Evolutionary conservation across 2,329 filamentous ascomycete genomes (phyloP).

Genomic region (Pseudogymnoascus sp.): DNA sequence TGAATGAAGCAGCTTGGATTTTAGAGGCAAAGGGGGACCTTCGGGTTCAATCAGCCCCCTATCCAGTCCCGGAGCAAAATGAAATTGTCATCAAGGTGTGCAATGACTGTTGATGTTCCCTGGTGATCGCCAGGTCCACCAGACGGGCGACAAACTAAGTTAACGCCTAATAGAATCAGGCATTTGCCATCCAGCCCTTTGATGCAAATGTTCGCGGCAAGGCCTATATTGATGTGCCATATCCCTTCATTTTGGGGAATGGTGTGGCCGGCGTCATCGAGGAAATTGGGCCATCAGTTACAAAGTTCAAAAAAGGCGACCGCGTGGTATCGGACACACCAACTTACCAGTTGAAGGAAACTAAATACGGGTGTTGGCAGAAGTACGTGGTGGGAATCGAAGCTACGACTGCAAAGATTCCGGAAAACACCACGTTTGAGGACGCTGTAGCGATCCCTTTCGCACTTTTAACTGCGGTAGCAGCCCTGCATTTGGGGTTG

Average conservation of each 20-base stretch:
- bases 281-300: slow-evolving; percentile 35
- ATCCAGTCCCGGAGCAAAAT: slow-evolving; percentile 26
- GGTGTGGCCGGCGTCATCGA: slow-evolving; percentile 48
- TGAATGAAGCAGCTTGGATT: slow-evolving; percentile 20
- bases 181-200: slow-evolving; percentile 34
- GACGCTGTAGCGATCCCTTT: slow-evolving; percentile 19
- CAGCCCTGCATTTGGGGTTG: slow-evolving; percentile 13
- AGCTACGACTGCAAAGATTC: slow-evolving; percentile 12
- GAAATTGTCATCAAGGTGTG: slow-evolving; percentile 30
- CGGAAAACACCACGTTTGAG: slow-evolving; percentile 16
- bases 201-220: slow-evolving; percentile 25
- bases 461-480: slow-evolving; percentile 16
- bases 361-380: slow-evolving; percentile 27
- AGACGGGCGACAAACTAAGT: too few species aligned
- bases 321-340: slow-evolving; percentile 31
- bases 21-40: slow-evolving; percentile 25
- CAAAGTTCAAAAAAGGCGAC: slow-evolving; percentile 42
- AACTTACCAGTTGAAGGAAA: background rate
- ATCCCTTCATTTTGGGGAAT: slow-evolving; percentile 36
- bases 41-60: slow-evolving; percentile 30
- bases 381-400: slow-evolving; percentile 31
- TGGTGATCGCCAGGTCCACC: too few species aligned
- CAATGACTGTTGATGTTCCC: background rate
- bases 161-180: too few species aligned
- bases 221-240: slow-evolving; percentile 29